Evolutionary conservation across 495 filamentous ascomycete species (phyloP).

Genomic region (Xylaria grammica): DNA sequence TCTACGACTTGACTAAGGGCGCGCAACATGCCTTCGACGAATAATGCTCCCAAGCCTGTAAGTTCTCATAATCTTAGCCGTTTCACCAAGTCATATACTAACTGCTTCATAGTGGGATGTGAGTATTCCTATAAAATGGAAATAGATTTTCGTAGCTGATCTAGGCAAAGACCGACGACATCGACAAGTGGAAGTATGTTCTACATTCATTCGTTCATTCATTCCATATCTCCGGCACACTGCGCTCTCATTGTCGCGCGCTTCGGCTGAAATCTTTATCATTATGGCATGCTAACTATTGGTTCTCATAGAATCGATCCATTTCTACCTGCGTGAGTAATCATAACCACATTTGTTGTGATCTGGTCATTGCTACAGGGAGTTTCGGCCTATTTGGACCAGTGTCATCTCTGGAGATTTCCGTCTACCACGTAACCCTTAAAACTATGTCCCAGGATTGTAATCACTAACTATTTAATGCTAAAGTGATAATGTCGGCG

Average conservation of each 20-base stretch:
- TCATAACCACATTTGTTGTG: background rate
- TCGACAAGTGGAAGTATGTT: constrained; percentile 28
- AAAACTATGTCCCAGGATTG: background rate
- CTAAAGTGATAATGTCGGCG: constrained; percentile 74
- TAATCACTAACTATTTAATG: background rate
- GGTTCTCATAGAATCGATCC: constrained; percentile 15
- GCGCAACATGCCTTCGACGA: constrained; percentile 22
- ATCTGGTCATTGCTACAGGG: background rate
- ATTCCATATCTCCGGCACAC: background rate
- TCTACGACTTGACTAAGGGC: background rate
- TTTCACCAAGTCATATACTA: constrained; percentile 4
- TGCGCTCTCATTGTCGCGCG: background rate
- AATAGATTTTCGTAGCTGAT: constrained; percentile 6
- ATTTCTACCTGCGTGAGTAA: constrained; percentile 20
- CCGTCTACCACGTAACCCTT: background rate
- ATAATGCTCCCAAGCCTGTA: constrained; percentile 23
- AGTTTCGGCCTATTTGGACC: background rate
- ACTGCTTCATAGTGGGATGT: constrained; percentile 24
- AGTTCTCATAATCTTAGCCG: constrained; percentile 4
- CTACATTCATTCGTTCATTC: background rate
- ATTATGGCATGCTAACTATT: constrained; percentile 8
- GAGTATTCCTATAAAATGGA: background rate
- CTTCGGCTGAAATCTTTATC: background rate
- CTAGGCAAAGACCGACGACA: constrained; percentile 23
- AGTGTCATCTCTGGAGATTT: background rate